Conservation (phyloP, 106 monocot species). For the Alisma plantagoaquatica region DNA sequence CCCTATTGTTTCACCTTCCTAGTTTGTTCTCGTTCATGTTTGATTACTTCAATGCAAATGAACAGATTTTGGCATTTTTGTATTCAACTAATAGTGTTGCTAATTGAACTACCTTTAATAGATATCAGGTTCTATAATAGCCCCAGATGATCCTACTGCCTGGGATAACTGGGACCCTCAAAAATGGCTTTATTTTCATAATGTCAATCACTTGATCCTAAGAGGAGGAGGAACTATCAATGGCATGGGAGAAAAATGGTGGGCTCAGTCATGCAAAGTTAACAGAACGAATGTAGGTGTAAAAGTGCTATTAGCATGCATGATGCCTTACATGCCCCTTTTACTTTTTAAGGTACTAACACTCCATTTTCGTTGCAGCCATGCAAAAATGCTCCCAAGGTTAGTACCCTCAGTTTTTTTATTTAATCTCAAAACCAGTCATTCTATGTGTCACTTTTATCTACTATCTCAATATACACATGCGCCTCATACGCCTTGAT, state of each 20-base stretch:
- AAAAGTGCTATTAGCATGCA: neutral
- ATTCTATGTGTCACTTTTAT: too few relatives aligned
- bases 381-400: slow-evolving; percentile 54
- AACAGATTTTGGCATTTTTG: neutral
- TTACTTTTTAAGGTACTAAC: neutral
- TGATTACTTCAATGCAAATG: neutral
- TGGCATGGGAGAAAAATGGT: slow-evolving; percentile 64
- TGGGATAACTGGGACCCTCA: slow-evolving; percentile 19
- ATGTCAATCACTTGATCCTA: slow-evolving; percentile 6
- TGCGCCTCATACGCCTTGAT: too few relatives aligned
- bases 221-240: slow-evolving; percentile 20
- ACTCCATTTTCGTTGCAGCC: slow-evolving; percentile 46
- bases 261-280: slow-evolving; percentile 71
- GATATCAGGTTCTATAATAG: slow-evolving; percentile 53
- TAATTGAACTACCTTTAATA: slow-evolving; percentile 7
- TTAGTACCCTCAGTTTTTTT: slow-evolving; percentile 19
- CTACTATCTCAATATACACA: neutral
- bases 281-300: slow-evolving; percentile 43
- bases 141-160: slow-evolving; percentile 49
- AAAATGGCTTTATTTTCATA: slow-evolving; percentile 21
- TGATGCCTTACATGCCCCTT: neutral
- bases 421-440: too few relatives aligned
- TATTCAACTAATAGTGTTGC: neutral
- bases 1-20: neutral
- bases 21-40: slow-evolving; percentile 13